These are phyloP conservation scores for Nannochloris sp. DNA, from an alignment of 139 green algal genomes.

Conservation along the genomic window DNA sequence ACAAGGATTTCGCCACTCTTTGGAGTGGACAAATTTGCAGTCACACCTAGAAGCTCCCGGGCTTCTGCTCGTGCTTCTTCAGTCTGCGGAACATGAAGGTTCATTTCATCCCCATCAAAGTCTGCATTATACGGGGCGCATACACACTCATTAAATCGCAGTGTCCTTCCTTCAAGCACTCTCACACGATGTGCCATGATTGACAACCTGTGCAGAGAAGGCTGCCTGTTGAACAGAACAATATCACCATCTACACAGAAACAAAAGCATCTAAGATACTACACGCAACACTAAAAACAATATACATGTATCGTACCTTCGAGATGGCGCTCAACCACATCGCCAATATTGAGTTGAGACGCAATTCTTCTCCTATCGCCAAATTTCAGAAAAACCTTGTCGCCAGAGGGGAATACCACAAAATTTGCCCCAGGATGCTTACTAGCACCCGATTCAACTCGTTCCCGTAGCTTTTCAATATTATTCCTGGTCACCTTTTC, in stretches of 20 bases:
- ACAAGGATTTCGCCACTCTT: slow-evolving; percentile 97
- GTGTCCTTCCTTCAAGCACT: slow-evolving; percentile 81
- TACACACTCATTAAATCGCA: slow-evolving; percentile 97
- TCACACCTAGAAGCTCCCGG: slow-evolving; percentile 80
- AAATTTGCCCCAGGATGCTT: slow-evolving; percentile 85
- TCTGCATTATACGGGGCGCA: slow-evolving; percentile 98
- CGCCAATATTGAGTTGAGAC: slow-evolving; percentile 71
- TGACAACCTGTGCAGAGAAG: slow-evolving; percentile 88
- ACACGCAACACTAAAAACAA: not conserved
- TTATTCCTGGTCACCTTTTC: slow-evolving; percentile 87
- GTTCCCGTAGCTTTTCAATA: slow-evolving; percentile 71
- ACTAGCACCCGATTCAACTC: slow-evolving; percentile 56
- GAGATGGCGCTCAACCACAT: slow-evolving; percentile 90
- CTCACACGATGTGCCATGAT: slow-evolving; percentile 93
- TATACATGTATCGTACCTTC: slow-evolving; percentile 10
- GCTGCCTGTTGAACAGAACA: slow-evolving; percentile 98
- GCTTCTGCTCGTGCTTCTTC: slow-evolving; percentile 94
- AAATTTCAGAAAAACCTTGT: slow-evolving; percentile 71
- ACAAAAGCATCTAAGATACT: not conserved
- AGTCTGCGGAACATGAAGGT: slow-evolving; percentile 94
- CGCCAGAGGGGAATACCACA: slow-evolving; percentile 56
- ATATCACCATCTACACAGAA: slow-evolving; percentile 72
- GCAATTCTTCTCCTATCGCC: slow-evolving; percentile 82
- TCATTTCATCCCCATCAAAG: slow-evolving; percentile 99
- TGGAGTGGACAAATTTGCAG: slow-evolving; percentile 87